Base-by-base conservation (phyloP, 75 land plant genomes). In the Cunninghamia lanceolata region DNA sequence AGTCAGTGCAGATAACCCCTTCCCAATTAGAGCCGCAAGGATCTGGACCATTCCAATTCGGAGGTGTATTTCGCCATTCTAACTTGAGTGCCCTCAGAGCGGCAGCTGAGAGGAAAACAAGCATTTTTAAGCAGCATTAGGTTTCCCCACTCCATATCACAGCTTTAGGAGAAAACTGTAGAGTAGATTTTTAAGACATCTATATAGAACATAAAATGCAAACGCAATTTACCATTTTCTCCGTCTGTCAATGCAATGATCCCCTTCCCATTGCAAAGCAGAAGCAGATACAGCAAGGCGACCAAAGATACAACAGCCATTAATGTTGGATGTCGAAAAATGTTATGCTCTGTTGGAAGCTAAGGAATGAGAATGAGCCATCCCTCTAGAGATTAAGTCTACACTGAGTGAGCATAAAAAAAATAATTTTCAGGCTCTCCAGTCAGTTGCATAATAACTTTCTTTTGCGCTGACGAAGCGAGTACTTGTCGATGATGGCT, bases 1-100 rank as follows among this genome's bases (percentile, higher is more conserved):
- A 84, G 21, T 84, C 87, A 16, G 52, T 47, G 84, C 84, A 83
- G 38, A 84, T 85, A 52, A 86, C 38, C 84, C 87, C 82, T 28
- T 43, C 82, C 82, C 82, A 80, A 43, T 43, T 80, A 25, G 82
- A 45, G 32, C 47, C 46, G 32, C 82, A 80, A 28, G 82, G 82
- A n/a, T 80, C 82, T 40, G 82, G 11, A 42, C 82, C 82, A 1
- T 80, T 80, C 82, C 82, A 80, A 80, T 45, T 45, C 30, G 82
- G 82, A 11, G 82, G 82, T n/a, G 82, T 45, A 45, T 80, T 80
- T 45, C 28, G 30, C 82, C 82, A 80, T 39, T 17, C 50, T 45
- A 13, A 28, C 30, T 80, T 25, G 32, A 43, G 82, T 45, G 82
- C 82, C 82, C 46, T 80, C 82, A 80, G 82, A 28, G 82, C 82